Evolutionary conservation across 1,139 yeast species (phyloP).

Genomic region (Candida gigantensis): DNA sequence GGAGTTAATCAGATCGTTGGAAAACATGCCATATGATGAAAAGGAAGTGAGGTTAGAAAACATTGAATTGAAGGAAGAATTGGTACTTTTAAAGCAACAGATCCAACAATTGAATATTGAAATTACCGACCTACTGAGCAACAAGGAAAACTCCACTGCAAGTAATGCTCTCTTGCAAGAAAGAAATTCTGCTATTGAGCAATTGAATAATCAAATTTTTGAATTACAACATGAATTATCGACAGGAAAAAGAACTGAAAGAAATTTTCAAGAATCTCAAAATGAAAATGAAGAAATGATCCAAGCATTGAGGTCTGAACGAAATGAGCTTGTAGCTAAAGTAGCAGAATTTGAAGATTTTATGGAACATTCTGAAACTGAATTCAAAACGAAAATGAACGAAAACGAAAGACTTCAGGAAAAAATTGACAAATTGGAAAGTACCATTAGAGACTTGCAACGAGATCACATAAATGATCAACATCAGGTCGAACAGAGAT

Average conservation of each 20-base stretch:
- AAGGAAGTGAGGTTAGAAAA: conserved; percentile 10
- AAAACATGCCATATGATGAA: conserved; percentile 11
- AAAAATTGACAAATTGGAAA: conserved; percentile 1
- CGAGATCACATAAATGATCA: too few relatives aligned
- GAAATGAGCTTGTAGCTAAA: conserved; percentile 1
- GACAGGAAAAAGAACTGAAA: not conserved
- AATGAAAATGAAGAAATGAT: conserved; percentile 8
- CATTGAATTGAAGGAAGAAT: conserved; percentile 12
- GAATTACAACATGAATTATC: conserved; percentile 4
- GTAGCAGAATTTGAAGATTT: conserved; percentile 5
- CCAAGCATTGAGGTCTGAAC: conserved; percentile 4
- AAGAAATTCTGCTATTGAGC: conserved; percentile 2
- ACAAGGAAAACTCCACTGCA: conserved; percentile 4
- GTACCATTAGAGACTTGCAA: conserved; percentile 1
- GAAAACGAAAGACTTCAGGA: not conserved
- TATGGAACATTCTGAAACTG: conserved; percentile 6
- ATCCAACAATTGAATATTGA: conserved; percentile 7
- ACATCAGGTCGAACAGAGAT: not conserved
- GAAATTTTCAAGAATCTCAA: not conserved
- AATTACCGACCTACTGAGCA: conserved; percentile 3
- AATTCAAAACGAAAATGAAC: conserved; percentile 4
- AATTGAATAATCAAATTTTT: conserved; percentile 5
- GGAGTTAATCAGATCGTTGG: conserved; percentile 13
- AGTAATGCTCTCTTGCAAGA: not conserved
- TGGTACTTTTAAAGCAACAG: conserved; percentile 6